Evolutionary conservation across 371 early-diverging fungal genomes (phyloP).

Genomic region (Actinomortierella wolfii): DNA sequence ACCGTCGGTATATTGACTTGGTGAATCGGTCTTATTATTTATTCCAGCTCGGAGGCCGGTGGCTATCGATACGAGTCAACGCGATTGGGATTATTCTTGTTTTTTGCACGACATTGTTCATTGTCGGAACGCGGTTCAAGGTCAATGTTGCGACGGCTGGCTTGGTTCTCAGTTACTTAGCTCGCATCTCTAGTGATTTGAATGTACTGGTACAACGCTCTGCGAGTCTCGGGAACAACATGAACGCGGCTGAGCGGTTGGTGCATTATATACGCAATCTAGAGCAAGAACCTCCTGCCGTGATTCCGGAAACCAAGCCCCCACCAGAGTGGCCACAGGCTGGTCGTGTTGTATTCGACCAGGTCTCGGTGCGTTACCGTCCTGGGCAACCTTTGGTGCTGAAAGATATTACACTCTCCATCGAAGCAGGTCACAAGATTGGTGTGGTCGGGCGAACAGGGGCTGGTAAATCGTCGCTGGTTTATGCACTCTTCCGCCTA

Average conservation of each 20-base stretch:
- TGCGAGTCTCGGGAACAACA: conserved; percentile 53
- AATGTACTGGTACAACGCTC: conserved; percentile 1
- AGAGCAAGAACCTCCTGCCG: conserved; percentile 15
- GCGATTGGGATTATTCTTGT: conserved; percentile 2
- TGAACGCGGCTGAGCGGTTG: conserved; percentile 69
- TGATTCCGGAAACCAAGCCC: conserved; percentile 22
- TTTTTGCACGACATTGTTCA: conserved; percentile 36
- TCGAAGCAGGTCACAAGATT: conserved; percentile 76
- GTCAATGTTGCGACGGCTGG: conserved; percentile 4
- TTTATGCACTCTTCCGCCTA: conserved; percentile 87
- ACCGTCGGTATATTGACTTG: conserved; percentile 49
- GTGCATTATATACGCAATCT: conserved; percentile 52
- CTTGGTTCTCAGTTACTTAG: conserved; percentile 4
- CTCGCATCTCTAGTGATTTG: conserved; percentile 3
- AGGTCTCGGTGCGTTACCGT: conserved; percentile 39
- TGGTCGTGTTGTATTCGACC: conserved; percentile 20
- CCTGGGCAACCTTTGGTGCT: conserved; percentile 27
- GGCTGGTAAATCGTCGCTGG: conserved; percentile 91
- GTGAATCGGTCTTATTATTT: conserved; percentile 65
- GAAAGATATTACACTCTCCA: conserved; percentile 60
- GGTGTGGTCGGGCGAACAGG: conserved; percentile 95
- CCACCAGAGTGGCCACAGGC: conserved; percentile 19
- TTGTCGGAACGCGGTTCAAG: conserved; percentile 4
- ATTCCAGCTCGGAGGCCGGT: conserved; percentile 62
- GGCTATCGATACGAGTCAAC: conserved; percentile 65